Evolutionary conservation across 805 yeast species (phyloP).

Genomic region (Saccharomycopsis synnaedendra): DNA sequence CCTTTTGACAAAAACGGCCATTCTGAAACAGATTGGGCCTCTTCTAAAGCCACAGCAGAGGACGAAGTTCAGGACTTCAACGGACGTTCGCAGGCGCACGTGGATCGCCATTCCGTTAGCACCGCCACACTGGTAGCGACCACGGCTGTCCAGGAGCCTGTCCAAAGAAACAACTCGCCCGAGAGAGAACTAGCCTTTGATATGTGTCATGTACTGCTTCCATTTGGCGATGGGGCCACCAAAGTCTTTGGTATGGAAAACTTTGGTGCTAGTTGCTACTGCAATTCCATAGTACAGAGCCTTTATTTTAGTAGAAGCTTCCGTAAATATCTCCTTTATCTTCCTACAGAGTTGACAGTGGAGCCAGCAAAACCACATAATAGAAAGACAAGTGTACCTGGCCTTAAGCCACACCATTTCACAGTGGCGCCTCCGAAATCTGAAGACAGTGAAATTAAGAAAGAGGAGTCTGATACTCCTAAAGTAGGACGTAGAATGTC

Average conservation of each 20-base stretch:
- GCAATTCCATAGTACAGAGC: constrained; percentile 87
- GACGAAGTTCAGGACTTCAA: no score
- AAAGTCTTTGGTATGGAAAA: constrained; percentile 76
- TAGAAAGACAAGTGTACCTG: constrained; percentile 30
- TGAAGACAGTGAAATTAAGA: constrained; percentile 6
- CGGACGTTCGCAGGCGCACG: no score
- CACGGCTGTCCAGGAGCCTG: no score
- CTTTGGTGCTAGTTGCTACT: constrained; percentile 88
- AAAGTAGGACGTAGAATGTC: constrained; percentile 20
- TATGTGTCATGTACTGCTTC: constrained; percentile 17
- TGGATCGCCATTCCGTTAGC: no score
- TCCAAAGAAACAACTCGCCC: no score
- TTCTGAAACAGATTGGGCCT: no score
- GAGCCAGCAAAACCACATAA: constrained; percentile 1
- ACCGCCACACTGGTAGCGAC: no score
- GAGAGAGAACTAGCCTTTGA: no score
- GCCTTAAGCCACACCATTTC: constrained; percentile 30
- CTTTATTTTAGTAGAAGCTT: constrained; percentile 65
- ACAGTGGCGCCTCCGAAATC: constrained; percentile 10
- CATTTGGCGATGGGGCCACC: constrained; percentile 57
- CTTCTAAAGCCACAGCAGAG: no score
- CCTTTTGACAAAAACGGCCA: background rate
- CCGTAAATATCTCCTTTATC: constrained; percentile 40
- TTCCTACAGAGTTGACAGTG: constrained; percentile 28
- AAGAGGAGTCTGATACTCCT: constrained; percentile 4